These are phyloP conservation scores for Kurtzmaniella quercitrusa DNA, from an alignment of 1,139 yeast species.

Conservation along the genomic window DNA sequence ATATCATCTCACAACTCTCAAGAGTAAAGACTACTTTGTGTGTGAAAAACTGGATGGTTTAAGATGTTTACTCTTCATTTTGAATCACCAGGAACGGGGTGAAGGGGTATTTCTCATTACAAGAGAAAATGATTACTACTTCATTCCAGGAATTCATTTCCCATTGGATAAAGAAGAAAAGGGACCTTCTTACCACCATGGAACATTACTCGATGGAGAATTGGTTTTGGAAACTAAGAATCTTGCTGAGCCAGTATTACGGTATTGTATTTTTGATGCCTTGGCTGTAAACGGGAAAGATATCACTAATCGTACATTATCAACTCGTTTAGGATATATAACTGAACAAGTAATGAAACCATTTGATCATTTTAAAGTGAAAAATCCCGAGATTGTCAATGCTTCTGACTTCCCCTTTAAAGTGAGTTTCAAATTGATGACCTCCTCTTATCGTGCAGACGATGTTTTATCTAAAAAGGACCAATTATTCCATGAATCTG, in stretches of 20 bases:
- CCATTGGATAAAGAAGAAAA: slow-evolving; percentile 58
- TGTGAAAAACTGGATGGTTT: slow-evolving; percentile 97
- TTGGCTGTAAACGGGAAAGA: slow-evolving; percentile 75
- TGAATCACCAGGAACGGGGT: slow-evolving; percentile 67
- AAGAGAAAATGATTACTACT: slow-evolving; percentile 80
- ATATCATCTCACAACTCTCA: slow-evolving; percentile 60
- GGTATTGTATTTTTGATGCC: slow-evolving; percentile 89
- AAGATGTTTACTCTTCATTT: slow-evolving; percentile 65
- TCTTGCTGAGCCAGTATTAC: slow-evolving; percentile 45
- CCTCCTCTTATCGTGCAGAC: slow-evolving; percentile 71
- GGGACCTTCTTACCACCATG: slow-evolving; percentile 64
- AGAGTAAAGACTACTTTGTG: slow-evolving; percentile 66
- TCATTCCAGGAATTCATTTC: slow-evolving; percentile 80
- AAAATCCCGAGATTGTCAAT: slow-evolving; percentile 67
- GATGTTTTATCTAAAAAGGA: slow-evolving; percentile 74
- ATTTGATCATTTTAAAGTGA: slow-evolving; percentile 61
- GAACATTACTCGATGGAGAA: slow-evolving; percentile 92
- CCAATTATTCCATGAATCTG: slow-evolving; percentile 79
- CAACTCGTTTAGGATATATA: slow-evolving; percentile 81
- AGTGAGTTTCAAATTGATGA: slow-evolving; percentile 83
- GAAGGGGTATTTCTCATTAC: slow-evolving; percentile 77
- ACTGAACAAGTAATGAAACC: slow-evolving; percentile 83
- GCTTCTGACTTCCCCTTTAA: slow-evolving; percentile 76
- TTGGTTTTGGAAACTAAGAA: slow-evolving; percentile 57
- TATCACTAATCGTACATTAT: slow-evolving; percentile 65